Conservation (phyloP, 192 early-diverging fungal genomes). For the Obelidium mucronatum region DNA sequence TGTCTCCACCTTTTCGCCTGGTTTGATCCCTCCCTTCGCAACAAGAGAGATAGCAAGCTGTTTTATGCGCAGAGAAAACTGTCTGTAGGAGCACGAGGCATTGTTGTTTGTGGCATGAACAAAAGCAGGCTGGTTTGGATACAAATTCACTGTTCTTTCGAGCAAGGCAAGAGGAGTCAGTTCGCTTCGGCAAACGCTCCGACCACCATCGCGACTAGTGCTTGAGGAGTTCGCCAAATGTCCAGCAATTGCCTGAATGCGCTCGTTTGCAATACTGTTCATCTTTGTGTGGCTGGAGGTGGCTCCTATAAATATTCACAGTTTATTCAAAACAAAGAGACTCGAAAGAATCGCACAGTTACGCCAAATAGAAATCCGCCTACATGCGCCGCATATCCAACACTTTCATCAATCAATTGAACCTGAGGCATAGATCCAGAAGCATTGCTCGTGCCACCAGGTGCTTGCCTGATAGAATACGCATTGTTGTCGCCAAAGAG, state of each 20-base stretch:
- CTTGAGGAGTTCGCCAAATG: background rate
- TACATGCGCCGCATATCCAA: conserved; percentile 39
- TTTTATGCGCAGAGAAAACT: conserved; percentile 54
- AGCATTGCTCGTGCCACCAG: background rate
- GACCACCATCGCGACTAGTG: background rate
- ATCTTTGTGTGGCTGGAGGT: background rate
- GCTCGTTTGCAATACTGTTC: background rate
- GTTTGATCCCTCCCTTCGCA: conserved; percentile 36
- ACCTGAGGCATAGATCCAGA: too few relatives aligned
- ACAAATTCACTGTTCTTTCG: conserved; percentile 55
- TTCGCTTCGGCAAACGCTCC: conserved; percentile 38
- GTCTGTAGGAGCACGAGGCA: conserved; percentile 49
- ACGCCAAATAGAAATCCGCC: conserved; percentile 37
- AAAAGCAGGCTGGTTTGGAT: conserved; percentile 57
- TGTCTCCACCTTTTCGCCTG: conserved; percentile 53
- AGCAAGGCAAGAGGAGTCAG: conserved; percentile 65
- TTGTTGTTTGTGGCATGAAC: conserved; percentile 38
- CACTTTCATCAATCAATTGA: conserved; percentile 8
- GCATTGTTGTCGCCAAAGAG: background rate
- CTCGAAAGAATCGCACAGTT: background rate
- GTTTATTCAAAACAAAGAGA: background rate
- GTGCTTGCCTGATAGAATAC: background rate
- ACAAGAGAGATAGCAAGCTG: conserved; percentile 54
- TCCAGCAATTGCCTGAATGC: conserved; percentile 1
- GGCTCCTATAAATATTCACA: background rate